Conservation (phyloP, 148 eudicot genomes). For the Gaultheria prostrata region DNA sequence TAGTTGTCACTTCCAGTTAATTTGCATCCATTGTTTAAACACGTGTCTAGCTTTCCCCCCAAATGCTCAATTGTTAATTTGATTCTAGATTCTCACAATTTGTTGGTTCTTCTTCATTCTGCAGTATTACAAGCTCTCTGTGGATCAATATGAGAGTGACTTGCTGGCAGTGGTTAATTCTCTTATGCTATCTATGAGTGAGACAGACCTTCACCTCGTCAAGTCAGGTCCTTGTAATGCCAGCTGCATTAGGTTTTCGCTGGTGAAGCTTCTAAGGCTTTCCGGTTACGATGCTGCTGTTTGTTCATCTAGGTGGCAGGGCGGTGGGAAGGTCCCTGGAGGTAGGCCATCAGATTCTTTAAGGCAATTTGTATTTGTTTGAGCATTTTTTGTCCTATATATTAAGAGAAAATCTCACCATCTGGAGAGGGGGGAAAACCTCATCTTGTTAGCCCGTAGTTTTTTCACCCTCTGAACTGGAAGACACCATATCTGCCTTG, state of each 20-base stretch:
- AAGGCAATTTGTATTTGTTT: neutral
- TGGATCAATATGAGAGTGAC: conserved; percentile 69
- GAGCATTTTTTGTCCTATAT: neutral
- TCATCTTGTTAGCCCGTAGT: neutral
- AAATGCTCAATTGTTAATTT: neutral
- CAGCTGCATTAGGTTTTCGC: conserved; percentile 68
- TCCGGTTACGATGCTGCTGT: conserved; percentile 92
- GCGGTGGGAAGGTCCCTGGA: conserved; percentile 73
- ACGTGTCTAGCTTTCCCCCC: neutral
- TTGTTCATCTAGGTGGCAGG: conserved; percentile 79
- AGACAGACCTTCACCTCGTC: conserved; percentile 45
- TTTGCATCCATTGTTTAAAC: too few species aligned
- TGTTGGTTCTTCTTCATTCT: neutral
- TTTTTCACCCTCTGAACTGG: neutral
- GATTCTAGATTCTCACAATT: neutral
- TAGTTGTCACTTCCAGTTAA: neutral
- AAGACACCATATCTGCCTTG: neutral
- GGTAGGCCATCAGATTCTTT: conserved; percentile 31
- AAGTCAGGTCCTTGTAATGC: conserved; percentile 66
- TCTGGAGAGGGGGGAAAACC: neutral
- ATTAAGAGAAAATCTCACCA: neutral
- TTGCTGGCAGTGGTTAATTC: conserved; percentile 59
- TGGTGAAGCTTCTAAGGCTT: conserved; percentile 73
- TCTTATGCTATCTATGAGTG: conserved; percentile 53
- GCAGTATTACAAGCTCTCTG: conserved; percentile 65